phyloP scores from a whole-genome alignment of 2,329 filamentous ascomycete species.

The Meredithiella fracta region DNA sequence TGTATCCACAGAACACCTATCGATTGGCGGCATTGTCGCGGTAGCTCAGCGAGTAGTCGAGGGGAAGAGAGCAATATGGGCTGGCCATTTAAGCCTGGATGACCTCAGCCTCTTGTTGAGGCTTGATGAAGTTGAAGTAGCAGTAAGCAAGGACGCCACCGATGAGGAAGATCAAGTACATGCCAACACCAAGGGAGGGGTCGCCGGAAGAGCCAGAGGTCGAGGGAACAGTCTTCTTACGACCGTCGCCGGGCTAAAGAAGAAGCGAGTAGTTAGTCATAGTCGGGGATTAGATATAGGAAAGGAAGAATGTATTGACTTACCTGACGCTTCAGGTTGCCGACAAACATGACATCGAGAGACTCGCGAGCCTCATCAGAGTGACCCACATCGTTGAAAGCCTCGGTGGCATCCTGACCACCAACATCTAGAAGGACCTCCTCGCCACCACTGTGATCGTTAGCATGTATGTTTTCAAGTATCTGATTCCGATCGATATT shows the following conservation, averaged over 20 bases:
- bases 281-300: background rate
- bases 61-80: background rate
- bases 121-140: conserved; percentile 72
- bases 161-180: conserved; percentile 67
- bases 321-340: conserved; percentile 67
- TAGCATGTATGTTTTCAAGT: background rate
- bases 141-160: conserved; percentile 63
- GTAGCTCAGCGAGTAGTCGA: background rate
- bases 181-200: conserved; percentile 52
- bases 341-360: conserved; percentile 59
- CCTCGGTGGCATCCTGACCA: conserved; percentile 91
- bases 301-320: conserved; percentile 20
- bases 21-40: background rate
- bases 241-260: conserved; percentile 57
- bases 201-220: conserved; percentile 32
- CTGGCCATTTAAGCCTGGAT: conserved; percentile 21
- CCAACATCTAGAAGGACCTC: conserved; percentile 93
- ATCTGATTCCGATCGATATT: conserved; percentile 34
- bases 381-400: conserved; percentile 98
- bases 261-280: background rate
- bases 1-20: background rate
- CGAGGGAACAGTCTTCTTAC: conserved; percentile 39
- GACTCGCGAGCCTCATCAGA: conserved; percentile 96
- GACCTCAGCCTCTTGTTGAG: conserved; percentile 19
- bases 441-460: conserved; percentile 64